Evolutionary conservation across 1,284 basidiomycete genomes (phyloP), one percentile per base, ranked within the genome.

Genomic region (Wallemia ichthyophaga): DNA sequence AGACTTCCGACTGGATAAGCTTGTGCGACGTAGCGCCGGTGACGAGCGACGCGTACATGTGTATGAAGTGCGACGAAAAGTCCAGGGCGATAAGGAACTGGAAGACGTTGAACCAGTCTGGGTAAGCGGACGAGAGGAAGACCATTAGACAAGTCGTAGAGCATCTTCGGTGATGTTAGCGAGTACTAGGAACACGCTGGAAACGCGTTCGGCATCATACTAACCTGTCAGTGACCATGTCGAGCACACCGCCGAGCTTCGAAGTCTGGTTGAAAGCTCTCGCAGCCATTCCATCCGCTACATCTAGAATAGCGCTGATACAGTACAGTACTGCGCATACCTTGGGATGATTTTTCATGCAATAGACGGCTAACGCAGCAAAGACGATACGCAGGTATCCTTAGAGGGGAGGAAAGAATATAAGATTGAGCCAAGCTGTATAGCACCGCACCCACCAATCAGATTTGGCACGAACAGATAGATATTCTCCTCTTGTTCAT

Each of bases 211-310:
- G n/a, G n/a, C n/a, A n/a, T n/a, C n/a, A n/a, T n/a, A 31, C 75
- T 64, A 63, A 92, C 85, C 92, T 76, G 70, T 99, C 92, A n/a
- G 94, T 98, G 59, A 99, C 92, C 94, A 99, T 99, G 71, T 99
- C 94, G 65, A 99, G 73, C 37, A 98, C 92, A 2, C 89, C 91
- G 37, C 94, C 94, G 70, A 98, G 96, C 72, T 92, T 92, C 61
- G 85, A 88, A 21, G 85, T 81, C 71, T 99, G 92, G 5, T 80
- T 80, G 31, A 95, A 72, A 1, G 78, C 78, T 60, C 94, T 77
- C n/a, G 94, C 94, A 2, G 85, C 91, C 68, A 83, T 81, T 1
- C 94, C 94, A 66, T 99, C 94, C 56, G 91, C 83, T 19, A 87
- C 94, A 68, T 99, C 94, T 62, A 99, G 75, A 48, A 99, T 75